Base-by-base conservation (phyloP, 192 early-diverging fungal genomes). In the Coemansia sp. region DNA sequence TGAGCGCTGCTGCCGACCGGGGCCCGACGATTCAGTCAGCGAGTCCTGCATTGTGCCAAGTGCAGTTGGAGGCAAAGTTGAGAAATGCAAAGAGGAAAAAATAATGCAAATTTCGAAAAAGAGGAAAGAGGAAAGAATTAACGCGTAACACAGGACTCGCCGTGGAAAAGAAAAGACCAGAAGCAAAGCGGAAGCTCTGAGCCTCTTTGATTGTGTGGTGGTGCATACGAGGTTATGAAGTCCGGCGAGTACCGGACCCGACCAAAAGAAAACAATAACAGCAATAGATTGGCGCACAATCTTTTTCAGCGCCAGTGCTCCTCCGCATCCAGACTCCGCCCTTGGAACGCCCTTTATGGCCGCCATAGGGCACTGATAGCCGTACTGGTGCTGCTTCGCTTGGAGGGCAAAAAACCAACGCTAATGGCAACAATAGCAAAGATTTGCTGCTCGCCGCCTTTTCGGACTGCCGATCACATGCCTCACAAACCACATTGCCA, bases 391-490 rank as follows among this genome's bases (percentile, higher is more conserved):
- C 31, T 31, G 31, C 31, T 31, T 31, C 31, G 10, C 33, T 55
- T 16, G 52, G 52, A 31, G 31, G 31, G 31, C 31, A 31, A 31
- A 31, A 26, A 26, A 12, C 52, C 52, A 8, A 55, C 26, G 52
- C 7, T 26, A n/a, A 31, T 55, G 12, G 52, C 25, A 13, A 55
- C 52, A 55, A 55, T 31, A 55, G 26, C 26, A 8, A 26, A 26
- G 9, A 12, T 13, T 13, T 25, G 48, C 48, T 52, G 48, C 48
- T 52, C 12, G 50, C 21, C 21, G 25, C 50, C 25, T 52, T 11
- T 52, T 23, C 25, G 25, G 50, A 52, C 50, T 52, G 50, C 50
- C 50, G 50, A 52, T 52, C 50, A 52, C 50, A 52, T 28, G 50
- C 14, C 31, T 31, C 4, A 4, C 31, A 31, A 31, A 31, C 31